phyloP scores from a whole-genome alignment of 495 filamentous ascomycete genomes.

The Lindgomyces ingoldianus region DNA sequence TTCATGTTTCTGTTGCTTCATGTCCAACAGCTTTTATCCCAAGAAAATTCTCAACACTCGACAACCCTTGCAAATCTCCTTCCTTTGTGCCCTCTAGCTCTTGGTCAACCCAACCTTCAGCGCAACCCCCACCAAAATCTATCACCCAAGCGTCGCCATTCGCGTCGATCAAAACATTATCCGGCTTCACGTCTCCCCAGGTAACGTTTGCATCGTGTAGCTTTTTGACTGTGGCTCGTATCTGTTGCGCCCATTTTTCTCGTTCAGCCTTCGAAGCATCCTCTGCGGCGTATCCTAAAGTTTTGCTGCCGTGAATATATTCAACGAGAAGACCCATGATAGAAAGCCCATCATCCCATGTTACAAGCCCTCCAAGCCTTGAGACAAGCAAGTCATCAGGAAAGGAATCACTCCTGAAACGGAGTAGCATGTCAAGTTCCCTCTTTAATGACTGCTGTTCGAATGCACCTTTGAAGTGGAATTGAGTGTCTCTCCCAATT shows the following conservation, averaged over 20 bases:
- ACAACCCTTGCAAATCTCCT: conserved; percentile 46
- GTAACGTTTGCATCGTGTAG: conserved; percentile 46
- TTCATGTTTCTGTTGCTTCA: background rate
- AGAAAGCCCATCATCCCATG: background rate
- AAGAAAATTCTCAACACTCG: background rate
- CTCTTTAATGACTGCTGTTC: background rate
- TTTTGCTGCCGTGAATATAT: conserved; percentile 1
- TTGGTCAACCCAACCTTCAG: conserved; percentile 48
- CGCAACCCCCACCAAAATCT: conserved; percentile 53
- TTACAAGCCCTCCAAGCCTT: conserved; percentile 1
- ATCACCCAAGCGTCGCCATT: conserved; percentile 51
- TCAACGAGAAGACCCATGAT: conserved; percentile 2
- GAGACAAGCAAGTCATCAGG: background rate
- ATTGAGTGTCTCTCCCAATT: background rate
- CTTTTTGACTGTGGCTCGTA: conserved; percentile 9
- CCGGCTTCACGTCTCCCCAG: conserved; percentile 53
- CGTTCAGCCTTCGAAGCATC: conserved; percentile 2
- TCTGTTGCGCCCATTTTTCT: conserved; percentile 18
- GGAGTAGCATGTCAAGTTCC: background rate
- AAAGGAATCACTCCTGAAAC: conserved; percentile 1
- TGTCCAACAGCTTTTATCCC: background rate
- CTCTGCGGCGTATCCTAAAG: background rate
- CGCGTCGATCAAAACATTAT: conserved; percentile 51
- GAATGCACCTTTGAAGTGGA: conserved; percentile 2
- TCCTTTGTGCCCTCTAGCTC: conserved; percentile 46